These are phyloP conservation scores for Plantago major DNA, from an alignment of 257 asterid species.

Conservation along the genomic window DNA sequence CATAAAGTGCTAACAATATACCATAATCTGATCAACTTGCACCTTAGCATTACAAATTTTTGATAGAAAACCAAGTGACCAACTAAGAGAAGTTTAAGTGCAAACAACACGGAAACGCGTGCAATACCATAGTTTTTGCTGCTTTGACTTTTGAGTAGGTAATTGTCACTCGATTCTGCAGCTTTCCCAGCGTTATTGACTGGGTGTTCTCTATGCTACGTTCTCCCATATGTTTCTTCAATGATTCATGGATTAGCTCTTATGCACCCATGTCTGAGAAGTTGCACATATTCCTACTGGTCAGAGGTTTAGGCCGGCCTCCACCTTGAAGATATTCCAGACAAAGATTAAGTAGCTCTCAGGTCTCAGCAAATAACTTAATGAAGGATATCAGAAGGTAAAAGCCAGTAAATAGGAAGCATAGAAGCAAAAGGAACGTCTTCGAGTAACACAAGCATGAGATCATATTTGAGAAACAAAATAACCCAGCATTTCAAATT, in stretches of 20 bases:
- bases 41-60: too few species aligned
- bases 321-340: too few species aligned
- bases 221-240: conserved; percentile 42
- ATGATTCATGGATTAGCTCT: conserved; percentile 5
- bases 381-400: too few species aligned
- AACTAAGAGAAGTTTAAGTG: neutral
- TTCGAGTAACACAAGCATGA: too few species aligned
- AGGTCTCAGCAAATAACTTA: too few species aligned
- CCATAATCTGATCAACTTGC: neutral
- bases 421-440: too few species aligned
- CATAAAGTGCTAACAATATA: neutral
- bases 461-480: too few species aligned
- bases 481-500: too few species aligned
- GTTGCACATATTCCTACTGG: neutral
- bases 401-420: too few species aligned
- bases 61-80: neutral
- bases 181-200: conserved; percentile 31
- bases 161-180: conserved; percentile 33
- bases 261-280: neutral
- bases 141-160: conserved; percentile 39
- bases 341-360: too few species aligned
- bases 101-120: neutral
- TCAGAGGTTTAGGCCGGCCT: neutral
- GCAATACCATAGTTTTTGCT: conserved; percentile 38
- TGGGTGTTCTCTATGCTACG: conserved; percentile 27